Evolutionary conservation across 345 rosid genomes (phyloP).

Genomic region (Leavenworthia alabamica): DNA sequence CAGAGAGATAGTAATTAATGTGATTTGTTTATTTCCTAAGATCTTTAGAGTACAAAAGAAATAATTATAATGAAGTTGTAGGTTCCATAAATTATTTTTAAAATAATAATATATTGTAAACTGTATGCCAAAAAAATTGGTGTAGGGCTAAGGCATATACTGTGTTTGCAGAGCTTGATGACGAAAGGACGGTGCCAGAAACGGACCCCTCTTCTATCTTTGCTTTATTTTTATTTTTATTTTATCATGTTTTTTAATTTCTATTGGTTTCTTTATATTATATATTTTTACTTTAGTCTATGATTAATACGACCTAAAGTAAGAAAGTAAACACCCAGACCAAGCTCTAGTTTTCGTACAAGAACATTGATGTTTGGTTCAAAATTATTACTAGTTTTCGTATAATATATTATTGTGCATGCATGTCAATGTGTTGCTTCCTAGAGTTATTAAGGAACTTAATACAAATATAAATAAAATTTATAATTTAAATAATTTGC

Average conservation of each 20-base stretch:
- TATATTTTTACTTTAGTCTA: constrained; percentile 13
- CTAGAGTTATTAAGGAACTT: not conserved
- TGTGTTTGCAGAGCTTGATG: constrained; percentile 29
- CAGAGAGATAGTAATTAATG: constrained; percentile 28
- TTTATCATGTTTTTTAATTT: not conserved
- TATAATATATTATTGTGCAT: not conserved
- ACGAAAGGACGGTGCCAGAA: constrained; percentile 30
- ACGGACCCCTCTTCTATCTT: constrained; percentile 28
- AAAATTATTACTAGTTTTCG: not conserved
- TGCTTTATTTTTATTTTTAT: not conserved
- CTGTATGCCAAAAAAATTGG: not conserved
- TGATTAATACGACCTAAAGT: constrained; percentile 14
- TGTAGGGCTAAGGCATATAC: constrained; percentile 28
- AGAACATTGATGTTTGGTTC: constrained; percentile 2
- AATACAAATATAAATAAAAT: not conserved
- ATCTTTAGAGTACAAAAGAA: constrained; percentile 14
- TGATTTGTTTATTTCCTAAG: not conserved
- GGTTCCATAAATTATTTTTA: not conserved
- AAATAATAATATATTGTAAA: not conserved
- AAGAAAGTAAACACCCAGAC: constrained; percentile 1
- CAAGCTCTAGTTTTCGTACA: constrained; percentile 22
- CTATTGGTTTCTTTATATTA: constrained; percentile 6
- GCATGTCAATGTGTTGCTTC: not conserved
- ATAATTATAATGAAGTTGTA: not conserved
- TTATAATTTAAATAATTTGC: not conserved